phyloP scores from a whole-genome alignment of 2,329 filamentous ascomycete species.

The Seiridium cupressi region DNA sequence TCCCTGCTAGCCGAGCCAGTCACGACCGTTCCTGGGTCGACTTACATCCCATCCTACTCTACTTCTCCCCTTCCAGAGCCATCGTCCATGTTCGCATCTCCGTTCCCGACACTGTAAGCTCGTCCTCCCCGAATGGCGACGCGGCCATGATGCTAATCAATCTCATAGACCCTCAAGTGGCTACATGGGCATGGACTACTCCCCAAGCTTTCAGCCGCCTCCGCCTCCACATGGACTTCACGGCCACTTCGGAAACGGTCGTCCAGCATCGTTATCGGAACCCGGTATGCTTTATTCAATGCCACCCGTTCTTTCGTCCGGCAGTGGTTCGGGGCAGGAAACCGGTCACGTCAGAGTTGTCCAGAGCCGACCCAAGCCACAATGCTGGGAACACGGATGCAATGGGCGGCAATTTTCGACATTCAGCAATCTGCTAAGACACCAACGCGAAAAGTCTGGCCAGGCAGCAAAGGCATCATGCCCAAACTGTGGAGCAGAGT shows the following conservation, averaged over 20 bases:
- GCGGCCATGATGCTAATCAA: not conserved
- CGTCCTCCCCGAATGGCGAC: not conserved
- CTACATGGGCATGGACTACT: slow-evolving; percentile 44
- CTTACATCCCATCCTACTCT: slow-evolving; percentile 50
- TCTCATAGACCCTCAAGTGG: slow-evolving; percentile 30
- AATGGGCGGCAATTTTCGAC: slow-evolving; percentile 95
- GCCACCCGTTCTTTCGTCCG: slow-evolving; percentile 33
- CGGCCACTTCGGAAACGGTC: slow-evolving; percentile 39
- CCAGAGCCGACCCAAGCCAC: slow-evolving; percentile 82
- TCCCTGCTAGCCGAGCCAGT: slow-evolving; percentile 50
- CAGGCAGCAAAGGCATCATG: slow-evolving; percentile 86
- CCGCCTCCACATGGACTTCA: slow-evolving; percentile 26
- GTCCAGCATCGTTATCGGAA: slow-evolving; percentile 40
- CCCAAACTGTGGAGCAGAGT: slow-evolving; percentile 88
- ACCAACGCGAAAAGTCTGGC: slow-evolving; percentile 92
- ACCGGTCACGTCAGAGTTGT: slow-evolving; percentile 63
- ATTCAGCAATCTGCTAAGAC: slow-evolving; percentile 89
- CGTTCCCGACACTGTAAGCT: slow-evolving; percentile 26
- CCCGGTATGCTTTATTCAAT: slow-evolving; percentile 43
- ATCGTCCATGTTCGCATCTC: slow-evolving; percentile 24
- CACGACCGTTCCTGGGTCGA: slow-evolving; percentile 37
- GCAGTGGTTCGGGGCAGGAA: slow-evolving; percentile 32
- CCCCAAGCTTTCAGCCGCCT: slow-evolving; percentile 29
- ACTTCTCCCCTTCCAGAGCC: slow-evolving; percentile 43
- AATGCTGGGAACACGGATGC: slow-evolving; percentile 97